Base-by-base conservation (phyloP, 2,329 filamentous ascomycete genomes). In the Clarireedia hainanense region DNA sequence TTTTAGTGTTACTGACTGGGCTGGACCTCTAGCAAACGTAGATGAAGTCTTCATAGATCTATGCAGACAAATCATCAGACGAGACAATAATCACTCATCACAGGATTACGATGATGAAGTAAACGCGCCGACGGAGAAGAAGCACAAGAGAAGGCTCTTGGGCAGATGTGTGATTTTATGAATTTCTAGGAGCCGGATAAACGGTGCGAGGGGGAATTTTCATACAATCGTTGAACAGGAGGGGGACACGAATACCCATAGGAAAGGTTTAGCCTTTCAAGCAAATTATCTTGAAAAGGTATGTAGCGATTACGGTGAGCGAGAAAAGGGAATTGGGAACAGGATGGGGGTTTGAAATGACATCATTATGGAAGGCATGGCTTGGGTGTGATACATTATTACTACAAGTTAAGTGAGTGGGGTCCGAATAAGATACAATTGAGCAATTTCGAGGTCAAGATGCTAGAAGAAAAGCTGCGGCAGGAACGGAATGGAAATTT, bases 11-110 rank as follows among this genome's bases (percentile, higher is more conserved):
- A 34, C 30, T 34, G 12, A 34, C 30, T 34, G 10, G 30, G 10
- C 30, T 34, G 30, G 30, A 14, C 12, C 30, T 34, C 30, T 34
- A 67, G 68, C 82, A 59, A 88, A 89, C 59, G 85, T 89, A 27
- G 84, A 88, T 65, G 85, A 88, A 69, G 85, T 86, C 46, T 89
- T 88, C 69, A 73, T 82, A 59, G 81, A 86, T 68, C 75, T 86
- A 51, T 85, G 82, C 64, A 74, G 82, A 58, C 83, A 86, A 68
- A 85, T 86, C 60, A 85, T 86, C 62, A 73, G 77, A 56, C 83
- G 80, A 65, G 82, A 85, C 58, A 73, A 64, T 26, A 56, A 54
- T 6, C 50, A 49, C 15, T 49, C 52, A 30, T 51, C 60, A 14
- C 52, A 46, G 5, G 52, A 55, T 34, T 17, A 34, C 15, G 52